A percentile compares a stretch with the other conserved stretches of the same genome.
These are phyloP conservation scores for Eucalyptus curtisii DNA, from an alignment of 345 rosid genomes.

Conservation along the genomic window DNA sequence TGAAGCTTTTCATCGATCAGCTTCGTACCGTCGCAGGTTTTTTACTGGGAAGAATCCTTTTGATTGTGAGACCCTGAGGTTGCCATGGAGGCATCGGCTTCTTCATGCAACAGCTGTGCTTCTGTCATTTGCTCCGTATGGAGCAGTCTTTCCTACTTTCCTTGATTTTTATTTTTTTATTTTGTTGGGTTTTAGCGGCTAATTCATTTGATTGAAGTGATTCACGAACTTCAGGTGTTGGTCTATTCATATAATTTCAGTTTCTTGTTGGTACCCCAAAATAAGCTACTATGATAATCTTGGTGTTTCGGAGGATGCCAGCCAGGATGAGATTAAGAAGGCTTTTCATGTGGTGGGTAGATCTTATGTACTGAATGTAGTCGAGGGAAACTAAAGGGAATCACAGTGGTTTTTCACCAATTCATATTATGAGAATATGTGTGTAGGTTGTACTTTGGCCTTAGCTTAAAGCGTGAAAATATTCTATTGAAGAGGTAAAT, in stretches of 20 bases:
- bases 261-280: constrained; percentile 19
- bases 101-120: constrained; percentile 57
- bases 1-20: neutral
- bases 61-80: constrained; percentile 13
- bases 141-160: neutral
- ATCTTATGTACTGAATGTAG: neutral
- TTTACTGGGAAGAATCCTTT: constrained; percentile 4
- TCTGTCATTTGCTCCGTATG: neutral
- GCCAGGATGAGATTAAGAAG: constrained; percentile 66
- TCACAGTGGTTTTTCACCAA: neutral
- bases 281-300: constrained; percentile 58
- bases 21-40: constrained; percentile 18
- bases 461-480: too few species aligned
- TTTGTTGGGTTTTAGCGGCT: neutral
- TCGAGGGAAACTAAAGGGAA: neutral
- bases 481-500: too few species aligned
- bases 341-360: constrained; percentile 55
- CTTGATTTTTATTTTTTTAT: too few species aligned
- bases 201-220: neutral
- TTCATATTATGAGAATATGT: too few species aligned
- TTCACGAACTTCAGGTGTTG: neutral
- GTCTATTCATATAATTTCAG: constrained; percentile 2
- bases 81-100: constrained; percentile 15
- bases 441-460: too few species aligned
- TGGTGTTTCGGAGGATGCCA: constrained; percentile 60